These are phyloP conservation scores for Porphyrellus cyaneotinctus DNA, from an alignment of 768 basidiomycete species.

Conservation along the genomic window DNA sequence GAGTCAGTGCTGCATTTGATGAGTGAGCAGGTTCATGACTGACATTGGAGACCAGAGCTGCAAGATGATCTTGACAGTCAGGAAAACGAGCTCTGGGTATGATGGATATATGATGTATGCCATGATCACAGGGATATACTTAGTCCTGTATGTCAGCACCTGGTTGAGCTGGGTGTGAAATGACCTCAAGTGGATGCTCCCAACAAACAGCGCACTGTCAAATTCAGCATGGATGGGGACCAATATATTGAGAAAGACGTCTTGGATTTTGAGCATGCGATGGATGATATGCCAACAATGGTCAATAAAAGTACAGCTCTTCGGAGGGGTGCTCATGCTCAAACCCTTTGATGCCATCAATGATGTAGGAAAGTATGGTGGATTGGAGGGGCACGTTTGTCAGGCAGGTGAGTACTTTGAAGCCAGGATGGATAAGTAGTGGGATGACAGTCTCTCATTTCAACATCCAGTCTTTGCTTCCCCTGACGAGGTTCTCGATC, in stretches of 20 bases:
- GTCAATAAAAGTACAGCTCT: constrained; percentile 68
- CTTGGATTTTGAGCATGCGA: constrained; percentile 80
- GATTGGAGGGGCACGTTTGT: constrained; percentile 68
- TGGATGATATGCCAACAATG: constrained; percentile 79
- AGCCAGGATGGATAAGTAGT: constrained; percentile 76
- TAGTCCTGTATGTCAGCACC: neutral
- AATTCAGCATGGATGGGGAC: constrained; percentile 74
- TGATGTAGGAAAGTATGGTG: constrained; percentile 72
- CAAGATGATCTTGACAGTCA: constrained; percentile 18
- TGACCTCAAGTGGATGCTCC: neutral
- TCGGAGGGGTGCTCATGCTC: constrained; percentile 66
- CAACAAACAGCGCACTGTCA: constrained; percentile 33
- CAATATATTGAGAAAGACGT: constrained; percentile 84
- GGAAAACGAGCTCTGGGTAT: constrained; percentile 22
- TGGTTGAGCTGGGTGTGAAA: constrained; percentile 63
- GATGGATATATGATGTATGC: constrained; percentile 22
- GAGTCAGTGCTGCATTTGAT: constrained; percentile 31
- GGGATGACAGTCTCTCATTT: constrained; percentile 53
- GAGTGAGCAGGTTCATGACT: constrained; percentile 73
- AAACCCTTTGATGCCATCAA: constrained; percentile 75
- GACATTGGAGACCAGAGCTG: constrained; percentile 61
- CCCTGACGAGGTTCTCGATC: constrained; percentile 65
- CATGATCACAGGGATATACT: neutral
- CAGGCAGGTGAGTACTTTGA: constrained; percentile 76
- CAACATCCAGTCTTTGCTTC: constrained; percentile 48